Evolutionary conservation across 805 yeast genomes (phyloP).

Genomic region (Pichia paraexigua): DNA sequence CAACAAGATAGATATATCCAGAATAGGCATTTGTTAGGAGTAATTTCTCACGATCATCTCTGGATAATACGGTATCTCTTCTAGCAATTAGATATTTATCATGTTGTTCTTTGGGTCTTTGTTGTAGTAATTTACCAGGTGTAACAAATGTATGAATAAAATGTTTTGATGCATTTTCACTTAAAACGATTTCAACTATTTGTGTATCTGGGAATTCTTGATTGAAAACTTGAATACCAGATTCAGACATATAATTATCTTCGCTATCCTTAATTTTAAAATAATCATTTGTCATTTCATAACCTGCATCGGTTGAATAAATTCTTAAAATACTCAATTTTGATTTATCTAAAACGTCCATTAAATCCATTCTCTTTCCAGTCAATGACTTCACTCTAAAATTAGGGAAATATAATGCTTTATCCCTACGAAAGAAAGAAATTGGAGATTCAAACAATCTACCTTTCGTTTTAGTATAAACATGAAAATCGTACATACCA

Average conservation of each 20-base stretch:
- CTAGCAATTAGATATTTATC: conserved; percentile 51
- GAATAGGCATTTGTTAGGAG: conserved; percentile 68
- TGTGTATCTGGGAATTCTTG: conserved; percentile 47
- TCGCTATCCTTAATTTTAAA: conserved; percentile 40
- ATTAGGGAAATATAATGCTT: conserved; percentile 77
- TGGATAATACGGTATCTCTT: conserved; percentile 50
- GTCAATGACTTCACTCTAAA: conserved; percentile 48
- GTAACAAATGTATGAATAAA: conserved; percentile 48
- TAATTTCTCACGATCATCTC: conserved; percentile 49
- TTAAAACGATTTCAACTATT: conserved; percentile 67
- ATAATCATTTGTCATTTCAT: conserved; percentile 53
- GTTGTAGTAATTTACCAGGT: conserved; percentile 30
- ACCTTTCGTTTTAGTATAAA: conserved; percentile 69
- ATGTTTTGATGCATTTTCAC: conserved; percentile 67
- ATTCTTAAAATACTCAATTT: conserved; percentile 59
- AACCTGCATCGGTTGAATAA: conserved; percentile 64
- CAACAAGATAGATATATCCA: conserved; percentile 79
- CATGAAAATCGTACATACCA: conserved; percentile 57
- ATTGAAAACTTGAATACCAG: conserved; percentile 35
- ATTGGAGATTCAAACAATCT: conserved; percentile 78
- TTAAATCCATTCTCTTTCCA: conserved; percentile 28
- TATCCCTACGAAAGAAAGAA: conserved; percentile 66
- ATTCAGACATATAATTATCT: conserved; percentile 31
- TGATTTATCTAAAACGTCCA: conserved; percentile 33
- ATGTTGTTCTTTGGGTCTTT: conserved; percentile 28